phyloP scores from a whole-genome alignment of 2,329 filamentous ascomycete species.

The Colletotrichum navitas region DNA sequence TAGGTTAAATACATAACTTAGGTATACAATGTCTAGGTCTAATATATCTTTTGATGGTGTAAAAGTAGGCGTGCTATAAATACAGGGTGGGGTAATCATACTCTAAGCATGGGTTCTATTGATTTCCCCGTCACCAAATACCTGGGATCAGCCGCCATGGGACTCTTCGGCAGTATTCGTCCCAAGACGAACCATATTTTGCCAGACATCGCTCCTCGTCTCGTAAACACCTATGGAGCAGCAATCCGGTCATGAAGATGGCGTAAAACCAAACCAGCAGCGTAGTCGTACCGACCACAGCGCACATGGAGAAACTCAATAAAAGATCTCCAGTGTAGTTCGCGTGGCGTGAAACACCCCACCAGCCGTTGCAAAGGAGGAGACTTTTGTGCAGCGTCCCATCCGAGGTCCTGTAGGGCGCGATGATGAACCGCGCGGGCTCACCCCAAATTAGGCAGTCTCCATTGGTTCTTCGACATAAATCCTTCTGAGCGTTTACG shows the following conservation, averaged over 20 bases:
- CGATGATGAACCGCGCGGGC: conserved; percentile 51
- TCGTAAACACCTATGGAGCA: conserved; percentile 59
- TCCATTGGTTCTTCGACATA: conserved; percentile 54
- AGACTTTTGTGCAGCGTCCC: conserved; percentile 54
- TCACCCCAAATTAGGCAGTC: conserved; percentile 59
- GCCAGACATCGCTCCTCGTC: conserved; percentile 59
- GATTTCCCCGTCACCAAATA: conserved; percentile 43
- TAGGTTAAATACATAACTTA: no score
- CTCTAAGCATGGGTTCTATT: no score
- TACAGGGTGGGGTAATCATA: no score
- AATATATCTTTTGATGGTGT: no score
- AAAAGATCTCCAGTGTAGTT: conserved; percentile 49
- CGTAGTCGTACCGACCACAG: conserved; percentile 53
- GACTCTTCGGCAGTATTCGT: conserved; percentile 57
- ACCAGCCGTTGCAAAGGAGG: conserved; percentile 47
- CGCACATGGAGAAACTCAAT: conserved; percentile 56
- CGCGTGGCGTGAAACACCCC: conserved; percentile 48
- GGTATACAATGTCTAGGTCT: no score
- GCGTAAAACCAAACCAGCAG: conserved; percentile 60
- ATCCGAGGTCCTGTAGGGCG: conserved; percentile 56
- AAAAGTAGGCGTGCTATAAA: no score
- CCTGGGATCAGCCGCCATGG: conserved; percentile 56
- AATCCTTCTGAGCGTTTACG: conserved; percentile 60
- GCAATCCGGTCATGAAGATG: conserved; percentile 58
- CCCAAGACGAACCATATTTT: conserved; percentile 61